Evolutionary conservation across 306 rosid genomes (phyloP).

Genomic region (Casuarina equisetifolia): DNA sequence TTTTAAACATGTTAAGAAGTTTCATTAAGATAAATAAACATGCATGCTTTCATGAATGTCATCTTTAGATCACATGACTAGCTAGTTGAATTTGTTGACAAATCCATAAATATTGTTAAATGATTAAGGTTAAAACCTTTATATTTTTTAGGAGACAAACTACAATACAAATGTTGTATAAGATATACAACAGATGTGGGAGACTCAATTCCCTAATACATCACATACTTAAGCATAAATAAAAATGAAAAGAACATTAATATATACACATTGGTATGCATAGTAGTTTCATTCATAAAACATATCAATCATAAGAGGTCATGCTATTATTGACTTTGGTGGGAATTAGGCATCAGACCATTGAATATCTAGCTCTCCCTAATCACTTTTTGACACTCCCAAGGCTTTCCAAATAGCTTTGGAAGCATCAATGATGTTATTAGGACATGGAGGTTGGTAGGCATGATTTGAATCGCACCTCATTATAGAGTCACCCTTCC

Average conservation of each 20-base stretch:
- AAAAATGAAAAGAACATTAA: background rate
- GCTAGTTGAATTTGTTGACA: too few species aligned
- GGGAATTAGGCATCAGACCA: slow-evolving; percentile 30
- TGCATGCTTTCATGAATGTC: too few species aligned
- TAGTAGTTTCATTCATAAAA: background rate
- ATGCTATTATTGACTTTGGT: background rate
- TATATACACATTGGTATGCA: background rate
- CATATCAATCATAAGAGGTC: background rate
- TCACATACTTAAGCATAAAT: background rate
- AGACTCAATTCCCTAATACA: background rate
- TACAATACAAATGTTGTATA: background rate
- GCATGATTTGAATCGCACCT: slow-evolving; percentile 35
- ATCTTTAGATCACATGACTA: too few species aligned
- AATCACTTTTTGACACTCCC: slow-evolving; percentile 18
- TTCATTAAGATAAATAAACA: too few species aligned
- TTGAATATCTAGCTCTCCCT: slow-evolving; percentile 19
- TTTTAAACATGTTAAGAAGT: too few species aligned
- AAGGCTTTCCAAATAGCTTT: slow-evolving; percentile 39
- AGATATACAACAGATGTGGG: background rate
- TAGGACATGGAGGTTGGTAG: slow-evolving; percentile 28
- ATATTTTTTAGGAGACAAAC: background rate
- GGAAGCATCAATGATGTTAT: slow-evolving; percentile 24
- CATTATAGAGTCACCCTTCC: slow-evolving; percentile 32
- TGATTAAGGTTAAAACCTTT: too few species aligned
- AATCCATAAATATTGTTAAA: too few species aligned